These are phyloP conservation scores for Cucumis melo DNA, from an alignment of 306 rosid genomes.

Conservation along the genomic window DNA sequence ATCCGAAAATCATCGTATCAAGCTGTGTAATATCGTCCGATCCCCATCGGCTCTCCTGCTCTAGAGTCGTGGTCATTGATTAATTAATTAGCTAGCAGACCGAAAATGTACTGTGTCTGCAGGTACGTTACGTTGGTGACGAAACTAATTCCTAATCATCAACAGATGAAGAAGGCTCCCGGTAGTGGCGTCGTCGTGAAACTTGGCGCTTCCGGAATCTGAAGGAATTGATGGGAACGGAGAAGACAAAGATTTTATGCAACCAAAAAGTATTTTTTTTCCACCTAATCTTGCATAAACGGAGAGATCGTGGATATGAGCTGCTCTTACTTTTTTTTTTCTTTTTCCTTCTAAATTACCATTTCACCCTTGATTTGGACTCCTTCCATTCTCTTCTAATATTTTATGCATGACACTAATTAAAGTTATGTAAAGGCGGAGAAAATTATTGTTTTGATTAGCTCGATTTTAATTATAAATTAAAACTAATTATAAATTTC, in stretches of 20 bases:
- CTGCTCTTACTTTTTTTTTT: no score
- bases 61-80: conserved; percentile 36
- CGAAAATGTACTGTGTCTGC: not conserved
- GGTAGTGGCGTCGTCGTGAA: not conserved
- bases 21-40: conserved; percentile 51
- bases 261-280: not conserved
- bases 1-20: conserved; percentile 27
- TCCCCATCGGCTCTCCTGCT: conserved; percentile 66
- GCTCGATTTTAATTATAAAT: not conserved
- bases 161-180: not conserved
- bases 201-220: not conserved
- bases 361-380: not conserved
- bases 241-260: not conserved
- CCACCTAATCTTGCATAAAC: not conserved
- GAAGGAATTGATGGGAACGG: not conserved
- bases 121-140: not conserved
- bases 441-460: not conserved
- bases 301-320: not conserved
- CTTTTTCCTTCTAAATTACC: not conserved
- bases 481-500: not conserved
- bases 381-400: not conserved
- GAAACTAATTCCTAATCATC: not conserved
- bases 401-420: not conserved
- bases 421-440: not conserved
- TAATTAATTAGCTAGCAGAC: not conserved